Base-by-base conservation (phyloP, 1,139 yeast genomes). In the Blastobotrys illinoisensis region DNA sequence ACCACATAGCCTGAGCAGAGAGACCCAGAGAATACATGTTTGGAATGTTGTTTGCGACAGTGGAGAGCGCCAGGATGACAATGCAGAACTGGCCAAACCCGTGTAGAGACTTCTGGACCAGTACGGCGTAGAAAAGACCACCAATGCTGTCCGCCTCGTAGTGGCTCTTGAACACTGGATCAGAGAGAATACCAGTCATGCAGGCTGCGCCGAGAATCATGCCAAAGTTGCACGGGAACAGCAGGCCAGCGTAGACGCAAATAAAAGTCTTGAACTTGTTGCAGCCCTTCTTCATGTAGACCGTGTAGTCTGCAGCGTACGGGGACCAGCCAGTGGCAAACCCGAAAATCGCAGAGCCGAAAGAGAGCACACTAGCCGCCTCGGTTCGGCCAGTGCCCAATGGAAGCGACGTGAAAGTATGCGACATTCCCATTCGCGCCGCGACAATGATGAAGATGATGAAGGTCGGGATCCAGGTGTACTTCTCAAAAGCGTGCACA, bases 281-380 rank as follows among this genome's bases (percentile, higher is more conserved):
- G 59, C 84, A 82, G 66, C 81, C 77, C 67, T 81, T 76, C 60
- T 80, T 79, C 80, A 88, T 90, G 75, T 89, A 91, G 52, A 86
- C 91, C 54, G 96, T 88, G 73, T 90, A 91, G 74, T 90, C 97
- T 46, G 96, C 83, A 48, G 97, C 95, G 66, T 86, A 88, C 21
- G 97, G 86, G 56, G 95, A 82, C 97, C 97, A 90, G 60, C 97
- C 97, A 55, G 96, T 82, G 51, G 97, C 96, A 66, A 86, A 91
- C 60, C 97, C 97, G 65, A 80, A 91, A 60, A 88, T 73, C 50
- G 96, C 75, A 68, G 90, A 85, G 68, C 97, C 97, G 64, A 87
- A 89, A 44, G 95, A 83, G 56, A 91, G 77, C 32, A 89, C 93
- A 64, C 72, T 67, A 62, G 91, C 97, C 48, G 95, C 95, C 57